phyloP scores from a whole-genome alignment of 1,284 basidiomycete genomes.

The Marasmius tenuissimus region DNA sequence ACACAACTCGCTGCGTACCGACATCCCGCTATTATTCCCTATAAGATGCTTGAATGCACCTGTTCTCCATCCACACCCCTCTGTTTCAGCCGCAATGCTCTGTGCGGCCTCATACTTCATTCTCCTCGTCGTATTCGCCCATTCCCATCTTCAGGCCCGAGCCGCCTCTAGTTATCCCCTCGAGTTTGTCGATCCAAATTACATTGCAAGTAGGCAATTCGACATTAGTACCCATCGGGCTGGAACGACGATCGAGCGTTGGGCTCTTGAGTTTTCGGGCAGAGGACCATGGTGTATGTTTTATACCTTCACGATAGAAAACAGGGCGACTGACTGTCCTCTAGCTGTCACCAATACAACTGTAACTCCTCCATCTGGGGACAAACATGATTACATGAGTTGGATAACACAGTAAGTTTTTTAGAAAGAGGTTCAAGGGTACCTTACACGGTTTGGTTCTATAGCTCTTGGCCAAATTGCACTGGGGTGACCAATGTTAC shows the following conservation, averaged over 20 bases:
- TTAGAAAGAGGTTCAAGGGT: not conserved
- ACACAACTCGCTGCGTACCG: no score
- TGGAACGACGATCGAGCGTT: slow-evolving; percentile 40
- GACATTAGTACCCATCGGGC: slow-evolving; percentile 40
- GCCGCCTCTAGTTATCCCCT: slow-evolving; percentile 47
- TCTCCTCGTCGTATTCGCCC: not conserved
- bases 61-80: not conserved
- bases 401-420: slow-evolving; percentile 52
- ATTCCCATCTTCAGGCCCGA: slow-evolving; percentile 2
- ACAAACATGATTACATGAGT: slow-evolving; percentile 53
- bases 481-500: slow-evolving; percentile 6
- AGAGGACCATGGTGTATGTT: slow-evolving; percentile 57
- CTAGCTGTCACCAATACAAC: slow-evolving; percentile 41
- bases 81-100: not conserved
- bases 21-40: no score
- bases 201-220: slow-evolving; percentile 42
- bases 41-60: no score
- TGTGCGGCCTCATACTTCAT: no score
- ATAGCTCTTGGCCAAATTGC: slow-evolving; percentile 10
- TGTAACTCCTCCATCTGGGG: slow-evolving; percentile 39
- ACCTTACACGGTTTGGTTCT: not conserved
- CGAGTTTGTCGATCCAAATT: slow-evolving; percentile 53
- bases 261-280: slow-evolving; percentile 42
- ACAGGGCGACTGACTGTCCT: not conserved
- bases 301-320: not conserved